Percentiles rank a stretch among this genome's conserved stretches.
Conservation (phyloP, 495 filamentous ascomycete species). For the Cercophora newfieldiana region DNA sequence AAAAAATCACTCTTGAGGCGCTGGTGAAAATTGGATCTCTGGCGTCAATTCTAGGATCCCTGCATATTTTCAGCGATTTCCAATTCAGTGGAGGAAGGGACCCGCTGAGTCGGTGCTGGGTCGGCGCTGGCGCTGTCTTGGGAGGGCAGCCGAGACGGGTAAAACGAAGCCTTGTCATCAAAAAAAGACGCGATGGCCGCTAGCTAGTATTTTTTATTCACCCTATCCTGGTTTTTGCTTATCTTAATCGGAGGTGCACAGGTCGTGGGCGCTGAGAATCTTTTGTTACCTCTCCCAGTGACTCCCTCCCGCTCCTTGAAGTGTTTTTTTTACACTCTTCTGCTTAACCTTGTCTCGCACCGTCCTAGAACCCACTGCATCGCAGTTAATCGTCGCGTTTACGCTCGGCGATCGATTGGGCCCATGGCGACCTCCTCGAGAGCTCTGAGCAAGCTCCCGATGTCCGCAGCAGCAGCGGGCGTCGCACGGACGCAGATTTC, state of each 20-base stretch:
- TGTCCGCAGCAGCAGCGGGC: conserved; percentile 23
- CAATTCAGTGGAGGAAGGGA: conserved; percentile 5
- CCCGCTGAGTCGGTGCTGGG: background rate
- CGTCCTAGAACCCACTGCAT: background rate
- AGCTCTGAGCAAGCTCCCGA: conserved; percentile 36
- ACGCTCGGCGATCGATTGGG: conserved; percentile 26
- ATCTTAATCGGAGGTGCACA: background rate
- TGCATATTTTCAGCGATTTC: background rate
- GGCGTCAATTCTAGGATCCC: conserved; percentile 8
- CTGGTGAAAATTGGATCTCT: conserved; percentile 7
- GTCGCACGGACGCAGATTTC: conserved; percentile 28
- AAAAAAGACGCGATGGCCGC: background rate
- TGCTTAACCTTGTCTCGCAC: background rate
- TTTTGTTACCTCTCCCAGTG: background rate
- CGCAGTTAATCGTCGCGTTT: background rate
- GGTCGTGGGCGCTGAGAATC: background rate
- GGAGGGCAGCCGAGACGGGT: background rate
- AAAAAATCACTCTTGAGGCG: conserved; percentile 1
- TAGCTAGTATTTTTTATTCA: background rate
- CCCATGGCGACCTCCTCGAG: conserved; percentile 36
- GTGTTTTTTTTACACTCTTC: background rate
- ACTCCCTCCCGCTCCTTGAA: background rate
- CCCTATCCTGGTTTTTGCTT: background rate
- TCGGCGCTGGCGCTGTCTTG: background rate
- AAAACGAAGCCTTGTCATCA: background rate